Base-by-base conservation (phyloP, 495 filamentous ascomycete genomes). In the Annulohypoxylon bovei region DNA sequence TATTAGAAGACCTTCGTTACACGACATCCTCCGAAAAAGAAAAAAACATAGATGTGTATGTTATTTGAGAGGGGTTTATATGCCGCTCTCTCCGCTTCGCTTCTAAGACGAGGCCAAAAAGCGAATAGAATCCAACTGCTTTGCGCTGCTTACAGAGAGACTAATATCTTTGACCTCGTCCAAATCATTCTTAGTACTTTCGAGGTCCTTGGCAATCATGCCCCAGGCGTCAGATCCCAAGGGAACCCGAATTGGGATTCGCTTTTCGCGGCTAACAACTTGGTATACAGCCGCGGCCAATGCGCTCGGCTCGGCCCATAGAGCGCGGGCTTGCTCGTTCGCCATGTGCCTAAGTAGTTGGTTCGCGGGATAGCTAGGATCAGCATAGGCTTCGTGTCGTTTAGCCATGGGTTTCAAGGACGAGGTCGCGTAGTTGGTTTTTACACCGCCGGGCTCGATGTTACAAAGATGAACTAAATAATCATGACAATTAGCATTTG, bases 391-490 rank as follows among this genome's bases (percentile, higher is more conserved):
- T 7, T 76, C 74, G 59, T 82, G 77, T 7, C 42, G 66, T 18
- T 69, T 66, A 11, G 52, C 62, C 35, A 74, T 75, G 6, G 22
- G 20, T 33, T 73, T 68, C 42, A 72, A 49, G 12, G 70, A 71
- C 7, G 73, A 67, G 1, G 63, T 71, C 18, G 77, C 77, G 60
- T 77, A 87, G 18, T 79, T 78, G 8, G 84, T 87, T 58, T 83
- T 82, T 27, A 84, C 80, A 14, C 80, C 85, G 47, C 83, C 81
- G 0, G 84, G 86, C 76, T 87, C 84, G 60, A 87, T 70, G 28
- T 78, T 79, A 62, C 76, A 79, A 47, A 88, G 75, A 62, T 83
- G 80, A 35, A 86, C 80, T 83, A 49, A 28, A 23, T 16, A 2
- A 11, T 22, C 32, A 40, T 16, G 37, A 39, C 16, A 5, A 27